Evolutionary conservation across 257 asterid species (phyloP).

Genomic region (Solanum bukasovii): DNA sequence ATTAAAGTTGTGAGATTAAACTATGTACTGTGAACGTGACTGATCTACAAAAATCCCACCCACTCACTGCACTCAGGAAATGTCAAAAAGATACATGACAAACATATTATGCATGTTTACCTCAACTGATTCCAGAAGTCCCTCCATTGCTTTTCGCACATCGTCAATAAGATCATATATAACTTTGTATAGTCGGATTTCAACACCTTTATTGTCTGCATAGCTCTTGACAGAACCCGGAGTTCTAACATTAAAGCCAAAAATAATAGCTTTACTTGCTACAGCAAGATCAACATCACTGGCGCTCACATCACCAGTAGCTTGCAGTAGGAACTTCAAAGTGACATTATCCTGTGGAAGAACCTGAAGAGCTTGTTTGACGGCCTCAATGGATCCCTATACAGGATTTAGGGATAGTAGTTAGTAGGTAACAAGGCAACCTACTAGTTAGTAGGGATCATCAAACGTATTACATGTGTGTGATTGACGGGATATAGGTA

Average conservation of each 20-base stretch:
- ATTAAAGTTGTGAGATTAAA: not conserved
- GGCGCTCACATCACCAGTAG: slow-evolving; percentile 75
- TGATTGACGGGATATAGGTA: not conserved
- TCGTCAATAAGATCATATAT: slow-evolving; percentile 95
- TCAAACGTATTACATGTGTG: not conserved
- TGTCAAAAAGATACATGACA: not conserved
- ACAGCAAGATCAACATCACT: slow-evolving; percentile 95
- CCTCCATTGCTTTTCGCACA: slow-evolving; percentile 92
- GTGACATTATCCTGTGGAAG: slow-evolving; percentile 91
- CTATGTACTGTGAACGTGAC: not conserved
- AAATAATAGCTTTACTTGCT: slow-evolving; percentile 78
- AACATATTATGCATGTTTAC: slow-evolving; percentile 20
- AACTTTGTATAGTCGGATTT: slow-evolving; percentile 70
- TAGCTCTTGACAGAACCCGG: slow-evolving; percentile 83
- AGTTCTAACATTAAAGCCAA: slow-evolving; percentile 74
- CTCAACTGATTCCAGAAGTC: slow-evolving; percentile 85
- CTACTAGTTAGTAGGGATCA: not conserved
- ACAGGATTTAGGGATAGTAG: slow-evolving; percentile 4
- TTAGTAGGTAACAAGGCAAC: not conserved
- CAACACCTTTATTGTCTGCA: slow-evolving; percentile 66
- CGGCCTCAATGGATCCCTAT: slow-evolving; percentile 90
- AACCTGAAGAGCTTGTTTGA: slow-evolving; percentile 82
- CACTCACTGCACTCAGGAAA: not conserved
- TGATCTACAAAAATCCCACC: not conserved
- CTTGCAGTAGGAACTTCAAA: slow-evolving; percentile 85